A percentile compares a stretch with the other conserved stretches of the same genome.
Conservation (phyloP, 305 asterid species). For the Solanum hybrid region DNA sequence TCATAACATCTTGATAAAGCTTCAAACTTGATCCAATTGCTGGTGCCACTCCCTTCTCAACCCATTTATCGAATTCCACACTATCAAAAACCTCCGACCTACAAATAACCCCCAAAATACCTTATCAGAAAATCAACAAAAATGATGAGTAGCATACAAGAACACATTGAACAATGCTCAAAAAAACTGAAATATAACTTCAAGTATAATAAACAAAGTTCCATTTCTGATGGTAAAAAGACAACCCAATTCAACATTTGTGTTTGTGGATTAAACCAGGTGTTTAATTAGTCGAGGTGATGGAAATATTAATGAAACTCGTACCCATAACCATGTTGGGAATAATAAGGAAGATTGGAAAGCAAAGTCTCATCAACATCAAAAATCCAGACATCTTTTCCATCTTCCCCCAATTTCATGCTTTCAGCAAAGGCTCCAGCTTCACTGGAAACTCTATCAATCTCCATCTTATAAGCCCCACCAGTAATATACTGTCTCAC, state of each 20-base stretch:
- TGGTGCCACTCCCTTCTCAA: constrained; percentile 53
- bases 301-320: not conserved
- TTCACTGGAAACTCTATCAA: constrained; percentile 37
- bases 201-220: not conserved
- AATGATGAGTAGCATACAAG: not conserved
- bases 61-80: constrained; percentile 58
- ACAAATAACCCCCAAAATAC: constrained; percentile 1
- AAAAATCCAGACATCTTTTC: constrained; percentile 58
- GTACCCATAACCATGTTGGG: constrained; percentile 54
- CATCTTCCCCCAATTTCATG: constrained; percentile 40
- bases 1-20: constrained; percentile 53
- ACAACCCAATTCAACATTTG: not conserved
- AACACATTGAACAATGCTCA: not conserved
- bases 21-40: constrained; percentile 54
- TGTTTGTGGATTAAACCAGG: not conserved
- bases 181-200: not conserved
- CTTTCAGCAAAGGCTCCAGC: constrained; percentile 39
- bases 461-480: constrained; percentile 40
- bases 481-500: constrained; percentile 45
- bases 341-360: constrained; percentile 71
- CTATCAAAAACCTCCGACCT: constrained; percentile 61
- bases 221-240: not conserved
- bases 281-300: not conserved
- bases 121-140: not conserved
- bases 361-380: constrained; percentile 77